Conservation (phyloP, 2,329 filamentous ascomycete genomes). For the Trichoderma atrobrunneum region DNA sequence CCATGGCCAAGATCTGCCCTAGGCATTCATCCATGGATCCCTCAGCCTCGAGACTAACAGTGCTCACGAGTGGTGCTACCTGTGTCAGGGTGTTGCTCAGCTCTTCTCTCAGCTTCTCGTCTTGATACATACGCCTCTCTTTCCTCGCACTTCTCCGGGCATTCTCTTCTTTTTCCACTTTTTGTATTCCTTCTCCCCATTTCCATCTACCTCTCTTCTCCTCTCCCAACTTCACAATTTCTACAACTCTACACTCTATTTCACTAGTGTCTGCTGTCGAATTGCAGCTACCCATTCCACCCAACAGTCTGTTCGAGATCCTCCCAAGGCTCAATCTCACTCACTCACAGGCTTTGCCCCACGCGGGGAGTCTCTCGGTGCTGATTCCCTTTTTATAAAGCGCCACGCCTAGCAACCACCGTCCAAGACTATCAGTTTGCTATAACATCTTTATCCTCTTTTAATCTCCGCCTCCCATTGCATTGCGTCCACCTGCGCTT, state of each 20-base stretch:
- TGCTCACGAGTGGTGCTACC: constrained; percentile 1
- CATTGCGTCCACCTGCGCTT: neutral
- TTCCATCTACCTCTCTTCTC: neutral
- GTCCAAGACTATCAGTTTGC: constrained; percentile 1
- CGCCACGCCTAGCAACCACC: constrained; percentile 10
- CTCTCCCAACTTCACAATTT: neutral
- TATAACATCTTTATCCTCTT: constrained; percentile 14
- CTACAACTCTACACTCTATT: neutral
- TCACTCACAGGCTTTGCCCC: neutral
- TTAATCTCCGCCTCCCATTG: constrained; percentile 6
- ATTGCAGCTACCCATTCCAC: neutral
- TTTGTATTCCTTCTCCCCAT: neutral
- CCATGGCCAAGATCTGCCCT: constrained; percentile 15
- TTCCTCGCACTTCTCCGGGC: neutral
- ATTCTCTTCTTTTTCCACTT: neutral
- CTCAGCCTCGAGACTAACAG: neutral
- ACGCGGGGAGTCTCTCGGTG: constrained; percentile 1
- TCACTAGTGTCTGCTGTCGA: neutral
- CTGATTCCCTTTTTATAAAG: neutral
- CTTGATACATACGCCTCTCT: constrained; percentile 13
- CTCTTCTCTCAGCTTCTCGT: constrained; percentile 3
- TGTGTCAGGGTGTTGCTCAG: neutral
- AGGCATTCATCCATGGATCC: constrained; percentile 2
- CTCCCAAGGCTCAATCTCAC: neutral
- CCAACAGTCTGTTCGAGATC: neutral